Evolutionary conservation across 78 protist species (phyloP).

Genomic region (Chrysochromulina tobinii): DNA sequence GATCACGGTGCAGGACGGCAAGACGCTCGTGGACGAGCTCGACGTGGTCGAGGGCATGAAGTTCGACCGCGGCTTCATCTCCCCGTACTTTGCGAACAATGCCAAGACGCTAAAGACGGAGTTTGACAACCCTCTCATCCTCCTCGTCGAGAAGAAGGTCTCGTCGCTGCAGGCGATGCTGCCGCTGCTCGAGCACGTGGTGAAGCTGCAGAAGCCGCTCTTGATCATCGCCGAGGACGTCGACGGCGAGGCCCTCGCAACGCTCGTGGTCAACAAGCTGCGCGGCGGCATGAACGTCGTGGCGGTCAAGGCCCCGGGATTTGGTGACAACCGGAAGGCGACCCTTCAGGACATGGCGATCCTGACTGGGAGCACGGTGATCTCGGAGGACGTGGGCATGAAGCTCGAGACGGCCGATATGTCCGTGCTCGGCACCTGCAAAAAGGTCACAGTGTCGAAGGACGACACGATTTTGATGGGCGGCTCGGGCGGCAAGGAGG

Average conservation of each 20-base stretch:
- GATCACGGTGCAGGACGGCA: conserved; percentile 98
- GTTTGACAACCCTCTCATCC: conserved; percentile 83
- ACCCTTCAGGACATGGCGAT: conserved; percentile 95
- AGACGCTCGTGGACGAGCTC: conserved; percentile 91
- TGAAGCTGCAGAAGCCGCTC: conserved; percentile 69
- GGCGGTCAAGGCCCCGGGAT: conserved; percentile 99
- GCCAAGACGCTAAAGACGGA: conserved; percentile 80
- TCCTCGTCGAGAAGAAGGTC: conserved; percentile 81
- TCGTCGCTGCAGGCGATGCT: conserved; percentile 73
- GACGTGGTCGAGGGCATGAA: conserved; percentile 93
- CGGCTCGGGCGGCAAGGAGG: conserved; percentile 89
- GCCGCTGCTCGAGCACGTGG: conserved; percentile 80
- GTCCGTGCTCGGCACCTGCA: no score
- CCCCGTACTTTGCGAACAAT: conserved; percentile 95
- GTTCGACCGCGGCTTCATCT: conserved; percentile 95
- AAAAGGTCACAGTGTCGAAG: not conserved
- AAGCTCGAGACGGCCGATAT: no score
- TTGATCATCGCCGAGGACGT: conserved; percentile 95
- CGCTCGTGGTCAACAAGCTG: conserved; percentile 90
- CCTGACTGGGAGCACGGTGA: conserved; percentile 86
- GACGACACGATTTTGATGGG: conserved; percentile 92
- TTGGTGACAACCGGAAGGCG: conserved; percentile 95
- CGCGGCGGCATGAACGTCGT: conserved; percentile 48
- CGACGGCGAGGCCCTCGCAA: conserved; percentile 92
- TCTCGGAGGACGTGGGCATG: conserved; percentile 50